These are phyloP conservation scores for Wickerhamiella australiensis DNA, from an alignment of 805 yeast genomes.

Conservation along the genomic window DNA sequence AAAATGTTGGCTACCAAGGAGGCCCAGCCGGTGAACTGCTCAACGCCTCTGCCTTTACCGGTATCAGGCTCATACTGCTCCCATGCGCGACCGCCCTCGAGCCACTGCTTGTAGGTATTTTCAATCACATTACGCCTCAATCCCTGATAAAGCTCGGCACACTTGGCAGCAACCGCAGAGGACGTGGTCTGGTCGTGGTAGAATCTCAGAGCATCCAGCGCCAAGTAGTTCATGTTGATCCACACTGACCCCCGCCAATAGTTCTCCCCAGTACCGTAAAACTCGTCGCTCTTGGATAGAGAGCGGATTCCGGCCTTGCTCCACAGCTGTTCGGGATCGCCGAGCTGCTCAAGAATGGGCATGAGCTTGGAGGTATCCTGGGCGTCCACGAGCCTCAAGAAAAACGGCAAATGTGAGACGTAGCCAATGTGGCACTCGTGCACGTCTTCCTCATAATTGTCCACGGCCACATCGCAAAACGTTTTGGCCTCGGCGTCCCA, in stretches of 20 bases:
- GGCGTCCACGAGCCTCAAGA: conserved; percentile 48
- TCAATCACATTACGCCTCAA: conserved; percentile 56
- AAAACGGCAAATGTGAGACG: conserved; percentile 73
- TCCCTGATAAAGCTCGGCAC: conserved; percentile 40
- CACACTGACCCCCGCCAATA: conserved; percentile 96
- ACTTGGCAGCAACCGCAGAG: conserved; percentile 30
- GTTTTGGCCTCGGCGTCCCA: conserved; percentile 59
- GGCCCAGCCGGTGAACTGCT: conserved; percentile 93
- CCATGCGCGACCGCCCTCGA: conserved; percentile 69
- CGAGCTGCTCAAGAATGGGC: conserved; percentile 43
- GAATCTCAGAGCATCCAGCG: conserved; percentile 53
- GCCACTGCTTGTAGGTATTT: conserved; percentile 61
- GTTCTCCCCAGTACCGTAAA: conserved; percentile 69
- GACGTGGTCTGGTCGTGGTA: conserved; percentile 32
- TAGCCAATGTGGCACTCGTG: conserved; percentile 86
- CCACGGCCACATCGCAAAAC: conserved; percentile 75
- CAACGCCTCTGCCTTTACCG: conserved; percentile 70
- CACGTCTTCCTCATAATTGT: conserved; percentile 52
- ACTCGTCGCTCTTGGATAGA: conserved; percentile 51
- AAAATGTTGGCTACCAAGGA: conserved; percentile 67
- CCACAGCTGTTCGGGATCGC: conserved; percentile 67
- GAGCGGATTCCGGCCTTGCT: conserved; percentile 70
- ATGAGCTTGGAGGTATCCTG: conserved; percentile 37
- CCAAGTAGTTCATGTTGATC: conserved; percentile 80
- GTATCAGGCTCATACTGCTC: conserved; percentile 75